Evolutionary conservation across 192 early-diverging fungal genomes (phyloP).

Genomic region (Dimargaris verticillata): DNA sequence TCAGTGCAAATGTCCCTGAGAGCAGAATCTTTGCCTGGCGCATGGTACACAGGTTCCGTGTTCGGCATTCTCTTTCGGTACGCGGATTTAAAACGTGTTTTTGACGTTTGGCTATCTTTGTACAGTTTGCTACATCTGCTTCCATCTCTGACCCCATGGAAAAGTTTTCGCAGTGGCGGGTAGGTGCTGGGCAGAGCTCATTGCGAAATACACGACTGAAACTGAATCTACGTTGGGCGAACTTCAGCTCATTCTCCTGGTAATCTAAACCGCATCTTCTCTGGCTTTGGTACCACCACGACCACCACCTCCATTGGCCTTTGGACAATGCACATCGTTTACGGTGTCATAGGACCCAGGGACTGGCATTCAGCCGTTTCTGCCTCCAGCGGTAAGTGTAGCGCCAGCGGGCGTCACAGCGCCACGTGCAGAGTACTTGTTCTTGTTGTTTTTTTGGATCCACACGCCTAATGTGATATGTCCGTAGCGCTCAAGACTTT

Average conservation of each 20-base stretch:
- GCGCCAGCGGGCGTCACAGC: no score
- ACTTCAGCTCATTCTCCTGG: background rate
- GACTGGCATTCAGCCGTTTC: slow-evolving; percentile 81
- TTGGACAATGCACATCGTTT: background rate
- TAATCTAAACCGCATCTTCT: background rate
- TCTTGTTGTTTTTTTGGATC: no score
- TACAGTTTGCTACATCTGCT: no score
- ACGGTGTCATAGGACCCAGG: slow-evolving; percentile 36
- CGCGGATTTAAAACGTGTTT: no score
- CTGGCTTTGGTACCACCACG: background rate
- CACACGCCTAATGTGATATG: no score
- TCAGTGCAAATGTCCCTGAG: no score
- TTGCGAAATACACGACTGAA: background rate
- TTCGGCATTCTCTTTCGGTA: no score
- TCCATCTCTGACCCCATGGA: slow-evolving; percentile 35
- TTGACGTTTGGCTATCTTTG: no score
- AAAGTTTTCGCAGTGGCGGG: slow-evolving; percentile 79
- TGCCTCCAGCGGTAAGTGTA: slow-evolving; percentile 46
- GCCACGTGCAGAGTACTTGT: no score
- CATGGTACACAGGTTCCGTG: no score
- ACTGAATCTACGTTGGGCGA: background rate
- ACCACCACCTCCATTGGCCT: background rate
- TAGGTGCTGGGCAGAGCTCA: slow-evolving; percentile 15
- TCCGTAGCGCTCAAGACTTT: no score
- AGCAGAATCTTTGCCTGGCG: no score